Evolutionary conservation across 208 protist genomes (phyloP).

Genomic region (Plasmodiophora brassicae): DNA sequence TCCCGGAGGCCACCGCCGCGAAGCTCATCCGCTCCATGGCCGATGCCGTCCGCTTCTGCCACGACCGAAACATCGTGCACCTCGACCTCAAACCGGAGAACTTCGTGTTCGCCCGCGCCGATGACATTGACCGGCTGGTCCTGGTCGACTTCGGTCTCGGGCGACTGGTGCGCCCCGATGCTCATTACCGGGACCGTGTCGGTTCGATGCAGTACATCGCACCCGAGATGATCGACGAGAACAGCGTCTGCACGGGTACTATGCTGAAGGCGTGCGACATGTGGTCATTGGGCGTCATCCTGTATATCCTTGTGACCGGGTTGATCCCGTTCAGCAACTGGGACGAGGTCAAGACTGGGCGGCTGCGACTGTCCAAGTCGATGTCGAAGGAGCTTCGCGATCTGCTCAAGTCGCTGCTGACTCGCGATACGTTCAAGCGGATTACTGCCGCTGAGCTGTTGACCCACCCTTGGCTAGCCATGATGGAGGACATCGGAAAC

Average conservation of each 20-base stretch:
- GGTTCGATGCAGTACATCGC: constrained; percentile 29
- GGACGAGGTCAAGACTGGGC: neutral
- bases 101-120: neutral
- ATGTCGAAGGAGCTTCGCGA: constrained; percentile 32
- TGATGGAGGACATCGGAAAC: neutral
- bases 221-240: constrained; percentile 22
- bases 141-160: constrained; percentile 24
- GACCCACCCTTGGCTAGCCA: neutral
- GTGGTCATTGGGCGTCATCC: constrained; percentile 23
- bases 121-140: neutral
- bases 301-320: constrained; percentile 13
- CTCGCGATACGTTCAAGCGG: neutral
- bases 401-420: neutral
- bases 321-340: constrained; percentile 28
- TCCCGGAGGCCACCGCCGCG: neutral
- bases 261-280: constrained; percentile 13
- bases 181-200: neutral
- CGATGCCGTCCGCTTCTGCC: neutral
- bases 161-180: neutral
- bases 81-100: constrained; percentile 25
- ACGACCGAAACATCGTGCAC: neutral
- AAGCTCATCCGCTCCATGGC: neutral
- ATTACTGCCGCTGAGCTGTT: neutral
- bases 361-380: constrained; percentile 22
- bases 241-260: neutral